phyloP scores from a whole-genome alignment of 768 basidiomycete species.

The Trametes villosa region DNA sequence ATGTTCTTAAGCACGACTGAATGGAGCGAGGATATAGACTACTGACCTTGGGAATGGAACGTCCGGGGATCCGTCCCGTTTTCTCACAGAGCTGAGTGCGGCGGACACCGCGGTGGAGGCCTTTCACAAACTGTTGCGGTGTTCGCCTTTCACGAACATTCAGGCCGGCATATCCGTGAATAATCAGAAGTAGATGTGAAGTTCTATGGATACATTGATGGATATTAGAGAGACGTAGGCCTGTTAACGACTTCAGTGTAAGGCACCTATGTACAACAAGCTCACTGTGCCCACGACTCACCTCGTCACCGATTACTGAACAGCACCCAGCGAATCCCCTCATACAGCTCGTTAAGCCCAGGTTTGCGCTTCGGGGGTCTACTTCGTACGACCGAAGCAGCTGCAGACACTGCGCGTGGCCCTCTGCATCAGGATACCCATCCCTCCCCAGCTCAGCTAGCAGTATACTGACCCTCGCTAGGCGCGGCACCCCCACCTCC shows the following conservation, averaged over 20 bases:
- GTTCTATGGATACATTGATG: too few relatives aligned
- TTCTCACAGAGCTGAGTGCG: background rate
- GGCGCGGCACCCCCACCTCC: constrained; percentile 7
- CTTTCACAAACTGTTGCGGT: too few relatives aligned
- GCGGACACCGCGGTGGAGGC: too few relatives aligned
- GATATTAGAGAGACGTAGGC: too few relatives aligned
- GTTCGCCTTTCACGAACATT: too few relatives aligned
- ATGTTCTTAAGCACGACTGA: background rate
- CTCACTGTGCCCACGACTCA: too few relatives aligned
- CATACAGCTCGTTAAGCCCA: constrained; percentile 40
- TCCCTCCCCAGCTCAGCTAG: background rate
- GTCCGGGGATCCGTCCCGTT: background rate
- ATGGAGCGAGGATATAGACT: background rate
- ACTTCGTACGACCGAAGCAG: background rate
- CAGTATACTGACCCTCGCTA: constrained; percentile 15
- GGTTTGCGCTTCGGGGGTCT: constrained; percentile 26
- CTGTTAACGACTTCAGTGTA: too few relatives aligned
- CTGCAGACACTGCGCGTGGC: background rate
- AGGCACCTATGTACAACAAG: too few relatives aligned
- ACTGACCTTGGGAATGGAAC: background rate
- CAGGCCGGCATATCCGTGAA: too few relatives aligned
- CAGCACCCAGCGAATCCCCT: constrained; percentile 53
- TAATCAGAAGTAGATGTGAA: too few relatives aligned
- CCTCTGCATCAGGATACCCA: constrained; percentile 3
- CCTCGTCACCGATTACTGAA: constrained; percentile 47